Conservation (phyloP, 345 rosid genomes). For the Brassica napus region DNA sequence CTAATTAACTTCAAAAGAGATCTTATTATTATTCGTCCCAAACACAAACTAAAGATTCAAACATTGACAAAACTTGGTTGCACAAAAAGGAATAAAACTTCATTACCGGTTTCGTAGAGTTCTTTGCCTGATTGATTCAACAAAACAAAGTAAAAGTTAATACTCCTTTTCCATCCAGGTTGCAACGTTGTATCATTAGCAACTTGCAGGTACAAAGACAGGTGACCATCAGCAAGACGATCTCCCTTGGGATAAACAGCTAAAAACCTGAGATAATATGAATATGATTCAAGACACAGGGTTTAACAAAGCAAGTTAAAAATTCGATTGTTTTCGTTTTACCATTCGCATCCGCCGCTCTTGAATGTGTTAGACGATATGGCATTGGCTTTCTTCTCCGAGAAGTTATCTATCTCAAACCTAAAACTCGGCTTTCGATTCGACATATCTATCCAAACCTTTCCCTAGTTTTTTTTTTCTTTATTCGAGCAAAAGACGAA, state of each 20-base stretch:
- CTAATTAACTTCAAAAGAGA: background rate
- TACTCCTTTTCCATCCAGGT: conserved; percentile 13
- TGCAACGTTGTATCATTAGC: background rate
- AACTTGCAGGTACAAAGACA: background rate
- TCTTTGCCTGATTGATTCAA: conserved; percentile 23
- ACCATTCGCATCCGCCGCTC: conserved; percentile 23
- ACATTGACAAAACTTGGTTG: background rate
- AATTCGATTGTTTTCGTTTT: background rate
- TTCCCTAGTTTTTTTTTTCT: background rate
- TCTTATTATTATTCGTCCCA: background rate
- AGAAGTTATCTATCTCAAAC: conserved; percentile 20
- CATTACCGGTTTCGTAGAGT: conserved; percentile 17
- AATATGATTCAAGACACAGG: background rate
- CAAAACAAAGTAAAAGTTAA: background rate
- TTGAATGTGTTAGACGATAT: background rate
- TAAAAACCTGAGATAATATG: background rate
- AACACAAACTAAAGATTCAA: background rate
- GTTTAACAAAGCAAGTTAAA: too few relatives aligned
- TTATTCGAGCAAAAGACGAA: background rate
- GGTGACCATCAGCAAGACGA: background rate
- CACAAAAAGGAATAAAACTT: background rate
- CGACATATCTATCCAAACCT: background rate
- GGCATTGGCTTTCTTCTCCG: background rate
- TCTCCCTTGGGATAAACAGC: background rate
- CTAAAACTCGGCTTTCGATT: background rate